These are phyloP conservation scores for Boletus insuetus DNA, from an alignment of 768 basidiomycete genomes.

Conservation along the genomic window DNA sequence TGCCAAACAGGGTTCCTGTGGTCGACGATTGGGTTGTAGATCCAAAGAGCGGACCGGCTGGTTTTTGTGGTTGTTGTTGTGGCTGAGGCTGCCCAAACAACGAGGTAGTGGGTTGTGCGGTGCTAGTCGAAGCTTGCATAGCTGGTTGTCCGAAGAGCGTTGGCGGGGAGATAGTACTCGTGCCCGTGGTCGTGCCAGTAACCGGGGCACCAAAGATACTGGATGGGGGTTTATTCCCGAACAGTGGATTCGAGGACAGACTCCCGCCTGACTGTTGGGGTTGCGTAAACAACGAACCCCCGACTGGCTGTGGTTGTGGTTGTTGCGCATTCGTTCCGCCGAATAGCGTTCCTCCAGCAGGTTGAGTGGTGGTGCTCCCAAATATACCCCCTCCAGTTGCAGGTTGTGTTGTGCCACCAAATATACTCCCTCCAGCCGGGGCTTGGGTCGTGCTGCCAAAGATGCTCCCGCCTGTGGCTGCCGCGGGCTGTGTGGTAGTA, in stretches of 20 bases:
- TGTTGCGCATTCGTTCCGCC: conserved; percentile 17
- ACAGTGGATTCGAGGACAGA: conserved; percentile 31
- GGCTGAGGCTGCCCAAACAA: conserved; percentile 24
- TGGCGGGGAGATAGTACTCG: conserved; percentile 20
- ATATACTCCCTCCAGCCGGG: conserved; percentile 19
- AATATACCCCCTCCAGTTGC: conserved; percentile 22
- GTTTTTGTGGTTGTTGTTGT: conserved; percentile 24
- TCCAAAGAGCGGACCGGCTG: conserved; percentile 30
- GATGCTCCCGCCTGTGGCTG: conserved; percentile 3
- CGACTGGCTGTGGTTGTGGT: conserved; percentile 11
- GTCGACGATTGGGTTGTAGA: conserved; percentile 24
- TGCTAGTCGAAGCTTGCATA: conserved; percentile 11
- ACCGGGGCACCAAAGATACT: conserved; percentile 30
- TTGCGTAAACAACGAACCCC: conserved; percentile 19
- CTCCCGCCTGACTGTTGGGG: conserved; percentile 23
- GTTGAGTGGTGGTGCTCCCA: conserved; percentile 19
- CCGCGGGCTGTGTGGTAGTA: neutral
- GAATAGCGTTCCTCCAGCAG: conserved; percentile 26
- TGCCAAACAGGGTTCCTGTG: conserved; percentile 37
- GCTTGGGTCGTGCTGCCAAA: conserved; percentile 12
- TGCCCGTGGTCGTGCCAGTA: conserved; percentile 10
- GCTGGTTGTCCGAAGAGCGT: conserved; percentile 32
- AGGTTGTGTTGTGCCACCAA: conserved; percentile 18
- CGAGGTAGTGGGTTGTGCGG: conserved; percentile 15
- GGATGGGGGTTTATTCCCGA: conserved; percentile 35